Evolutionary conservation across 768 basidiomycete species (phyloP).

Genomic region (Tricholoma furcatifolium): DNA sequence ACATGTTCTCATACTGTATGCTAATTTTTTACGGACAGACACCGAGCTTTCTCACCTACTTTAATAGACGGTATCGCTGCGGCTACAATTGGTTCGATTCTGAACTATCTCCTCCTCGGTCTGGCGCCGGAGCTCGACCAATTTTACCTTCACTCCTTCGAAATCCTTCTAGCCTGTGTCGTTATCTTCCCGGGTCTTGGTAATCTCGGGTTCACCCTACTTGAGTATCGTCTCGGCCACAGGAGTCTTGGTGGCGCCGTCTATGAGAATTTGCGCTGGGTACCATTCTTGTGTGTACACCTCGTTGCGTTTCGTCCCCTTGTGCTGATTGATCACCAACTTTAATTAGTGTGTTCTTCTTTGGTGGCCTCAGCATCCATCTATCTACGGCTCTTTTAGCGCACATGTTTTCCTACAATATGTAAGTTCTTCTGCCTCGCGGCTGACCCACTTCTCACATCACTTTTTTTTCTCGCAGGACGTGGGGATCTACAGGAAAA

Average conservation of each 20-base stretch:
- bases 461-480: conserved; percentile 29
- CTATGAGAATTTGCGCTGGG: conserved; percentile 59
- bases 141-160: conserved; percentile 79
- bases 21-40: conserved; percentile 10
- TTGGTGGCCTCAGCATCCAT: conserved; percentile 73
- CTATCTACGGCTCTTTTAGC: conserved; percentile 65
- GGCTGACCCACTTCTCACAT: conserved; percentile 2
- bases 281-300: conserved; percentile 69
- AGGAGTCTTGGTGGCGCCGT: conserved; percentile 46
- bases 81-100: conserved; percentile 58
- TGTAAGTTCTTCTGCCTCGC: conserved; percentile 31
- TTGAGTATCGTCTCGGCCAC: conserved; percentile 76
- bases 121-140: conserved; percentile 65
- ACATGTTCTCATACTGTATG: conserved; percentile 50
- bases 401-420: conserved; percentile 65
- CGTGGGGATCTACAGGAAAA: conserved; percentile 63
- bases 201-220: conserved; percentile 68
- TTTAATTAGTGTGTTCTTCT: conserved; percentile 67
- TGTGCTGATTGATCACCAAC: background rate
- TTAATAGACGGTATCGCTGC: conserved; percentile 62
- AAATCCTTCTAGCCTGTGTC: conserved; percentile 74
- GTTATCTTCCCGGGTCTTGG: conserved; percentile 80
- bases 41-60: background rate
- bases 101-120: conserved; percentile 78
- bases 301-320: background rate